phyloP scores from a whole-genome alignment of 2,329 filamentous ascomycete species.

The Paracamarosporium sp. region DNA sequence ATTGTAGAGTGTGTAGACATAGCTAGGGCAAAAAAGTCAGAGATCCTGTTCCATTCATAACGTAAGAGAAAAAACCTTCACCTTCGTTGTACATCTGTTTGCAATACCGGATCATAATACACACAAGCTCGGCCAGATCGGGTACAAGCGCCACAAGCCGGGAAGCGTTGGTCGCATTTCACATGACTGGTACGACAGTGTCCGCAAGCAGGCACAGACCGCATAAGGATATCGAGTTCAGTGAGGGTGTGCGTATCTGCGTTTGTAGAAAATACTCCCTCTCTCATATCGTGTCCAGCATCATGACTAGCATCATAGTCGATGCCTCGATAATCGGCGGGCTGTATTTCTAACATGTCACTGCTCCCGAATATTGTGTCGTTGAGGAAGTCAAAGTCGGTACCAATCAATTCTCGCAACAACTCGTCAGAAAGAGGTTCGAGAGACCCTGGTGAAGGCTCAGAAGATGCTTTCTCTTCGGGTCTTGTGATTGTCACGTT shows the following conservation, averaged over 20 bases:
- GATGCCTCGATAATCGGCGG: neutral
- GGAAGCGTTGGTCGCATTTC: neutral
- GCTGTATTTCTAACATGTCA: neutral
- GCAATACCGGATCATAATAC: neutral
- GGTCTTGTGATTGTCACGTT: neutral
- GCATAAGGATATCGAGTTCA: neutral
- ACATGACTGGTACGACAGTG: conserved; percentile 1
- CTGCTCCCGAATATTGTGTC: neutral
- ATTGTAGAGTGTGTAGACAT: neutral
- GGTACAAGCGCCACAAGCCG: neutral
- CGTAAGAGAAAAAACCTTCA: neutral
- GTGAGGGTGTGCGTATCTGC: neutral
- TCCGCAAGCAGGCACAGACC: neutral
- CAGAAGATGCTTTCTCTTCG: neutral
- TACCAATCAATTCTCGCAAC: neutral
- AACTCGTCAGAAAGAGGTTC: neutral
- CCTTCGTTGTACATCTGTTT: neutral
- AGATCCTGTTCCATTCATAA: neutral
- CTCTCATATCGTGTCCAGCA: too few species aligned
- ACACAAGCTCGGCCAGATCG: neutral
- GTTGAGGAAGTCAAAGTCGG: neutral
- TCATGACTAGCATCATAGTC: neutral
- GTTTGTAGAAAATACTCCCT: neutral
- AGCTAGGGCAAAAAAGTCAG: neutral
- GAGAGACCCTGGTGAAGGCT: neutral